These are phyloP conservation scores for Verticillium nonalfalfae DNA, from an alignment of 2,329 filamentous ascomycete genomes.

Conservation along the genomic window DNA sequence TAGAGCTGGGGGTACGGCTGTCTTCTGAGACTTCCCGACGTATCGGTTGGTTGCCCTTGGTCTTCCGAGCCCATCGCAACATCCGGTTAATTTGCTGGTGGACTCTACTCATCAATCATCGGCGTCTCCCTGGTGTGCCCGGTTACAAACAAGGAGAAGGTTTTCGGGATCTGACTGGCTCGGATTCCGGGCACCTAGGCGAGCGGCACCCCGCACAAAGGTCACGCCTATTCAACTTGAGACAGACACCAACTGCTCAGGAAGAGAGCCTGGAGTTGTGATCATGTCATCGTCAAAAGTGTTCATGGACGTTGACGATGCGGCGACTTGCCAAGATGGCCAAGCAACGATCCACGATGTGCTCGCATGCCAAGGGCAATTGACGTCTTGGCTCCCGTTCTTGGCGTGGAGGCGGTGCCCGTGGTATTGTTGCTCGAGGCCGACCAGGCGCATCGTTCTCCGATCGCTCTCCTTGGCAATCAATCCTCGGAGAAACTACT, in stretches of 20 bases:
- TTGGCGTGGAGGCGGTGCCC: not conserved
- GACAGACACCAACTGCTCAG: not conserved
- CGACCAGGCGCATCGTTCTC: not conserved
- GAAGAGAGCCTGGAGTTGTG: not conserved
- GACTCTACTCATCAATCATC: not conserved
- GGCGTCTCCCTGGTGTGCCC: not conserved
- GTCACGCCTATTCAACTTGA: not conserved
- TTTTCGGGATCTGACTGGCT: not conserved
- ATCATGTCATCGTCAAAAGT: not conserved
- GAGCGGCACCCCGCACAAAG: not conserved
- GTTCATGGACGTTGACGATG: not conserved
- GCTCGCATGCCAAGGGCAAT: not conserved
- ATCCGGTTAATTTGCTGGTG: not conserved
- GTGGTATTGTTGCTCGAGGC: not conserved
- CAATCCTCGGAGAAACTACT: not conserved
- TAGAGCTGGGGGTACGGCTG: not conserved
- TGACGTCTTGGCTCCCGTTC: not conserved
- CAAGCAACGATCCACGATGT: not conserved
- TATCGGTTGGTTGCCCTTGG: not conserved
- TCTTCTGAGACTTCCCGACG: not conserved
- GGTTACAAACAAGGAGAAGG: not conserved
- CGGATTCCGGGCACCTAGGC: not conserved
- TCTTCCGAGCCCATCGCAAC: not conserved
- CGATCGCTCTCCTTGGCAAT: not conserved
- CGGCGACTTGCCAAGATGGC: not conserved